Evolutionary conservation across 768 basidiomycete genomes (phyloP).

Genomic region (Tremella mesenterica): DNA sequence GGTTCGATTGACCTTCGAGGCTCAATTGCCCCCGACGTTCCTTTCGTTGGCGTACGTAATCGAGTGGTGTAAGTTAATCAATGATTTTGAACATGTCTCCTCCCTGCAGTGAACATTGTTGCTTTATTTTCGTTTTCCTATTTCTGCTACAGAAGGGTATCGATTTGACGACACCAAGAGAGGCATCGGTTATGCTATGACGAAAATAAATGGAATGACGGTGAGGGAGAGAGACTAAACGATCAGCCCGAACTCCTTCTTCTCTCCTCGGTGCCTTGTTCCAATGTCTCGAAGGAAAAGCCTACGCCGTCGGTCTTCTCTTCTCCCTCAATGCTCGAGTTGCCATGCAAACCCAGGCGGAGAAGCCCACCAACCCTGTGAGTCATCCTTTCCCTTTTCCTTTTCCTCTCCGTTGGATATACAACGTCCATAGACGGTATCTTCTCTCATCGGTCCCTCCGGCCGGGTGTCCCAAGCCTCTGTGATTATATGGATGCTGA

Average conservation of each 20-base stretch:
- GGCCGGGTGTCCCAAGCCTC: not conserved
- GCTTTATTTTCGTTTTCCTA: too few species aligned
- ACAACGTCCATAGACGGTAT: not conserved
- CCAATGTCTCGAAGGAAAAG: constrained; percentile 21
- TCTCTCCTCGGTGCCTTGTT: constrained; percentile 22
- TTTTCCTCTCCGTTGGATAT: not conserved
- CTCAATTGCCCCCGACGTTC: constrained; percentile 17
- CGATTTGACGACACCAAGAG: too few species aligned
- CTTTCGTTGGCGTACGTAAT: constrained; percentile 13
- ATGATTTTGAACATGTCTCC: too few species aligned
- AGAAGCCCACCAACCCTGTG: not conserved
- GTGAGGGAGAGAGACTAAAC: too few species aligned
- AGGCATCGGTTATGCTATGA: too few species aligned
- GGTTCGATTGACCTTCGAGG: constrained; percentile 16
- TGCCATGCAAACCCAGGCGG: not conserved
- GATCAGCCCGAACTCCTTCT: constrained; percentile 13
- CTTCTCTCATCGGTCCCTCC: not conserved
- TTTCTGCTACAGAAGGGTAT: too few species aligned
- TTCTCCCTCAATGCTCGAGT: constrained; percentile 21
- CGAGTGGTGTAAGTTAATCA: constrained; percentile 15
- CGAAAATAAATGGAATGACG: not conserved
- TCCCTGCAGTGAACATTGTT: too few species aligned
- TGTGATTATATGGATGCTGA: not conserved
- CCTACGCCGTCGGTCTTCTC: constrained; percentile 23
- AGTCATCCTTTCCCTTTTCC: not conserved